Evolutionary conservation across 352 stramenopile species (phyloP).

Genomic region (Phytophthora syringae): DNA sequence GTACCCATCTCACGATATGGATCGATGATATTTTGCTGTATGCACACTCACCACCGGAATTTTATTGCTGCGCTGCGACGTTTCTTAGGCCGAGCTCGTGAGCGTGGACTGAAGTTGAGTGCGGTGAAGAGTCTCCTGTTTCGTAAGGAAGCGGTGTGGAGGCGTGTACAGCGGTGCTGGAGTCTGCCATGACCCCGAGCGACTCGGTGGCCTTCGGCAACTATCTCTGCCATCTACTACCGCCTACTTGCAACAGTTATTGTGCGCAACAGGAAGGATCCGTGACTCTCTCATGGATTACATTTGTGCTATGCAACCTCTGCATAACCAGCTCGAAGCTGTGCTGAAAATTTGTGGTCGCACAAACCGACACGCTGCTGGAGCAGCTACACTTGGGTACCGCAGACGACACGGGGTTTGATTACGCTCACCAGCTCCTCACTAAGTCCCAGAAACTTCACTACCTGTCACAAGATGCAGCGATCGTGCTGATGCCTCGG

Average conservation of each 20-base stretch:
- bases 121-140: slow-evolving; percentile 23
- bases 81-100: slow-evolving; percentile 18
- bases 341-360: background rate
- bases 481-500: slow-evolving; percentile 8
- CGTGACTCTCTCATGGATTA: slow-evolving; percentile 30
- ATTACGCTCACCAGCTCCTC: background rate
- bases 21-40: slow-evolving; percentile 16
- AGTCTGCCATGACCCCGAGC: slow-evolving; percentile 20
- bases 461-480: slow-evolving; percentile 1
- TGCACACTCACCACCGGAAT: background rate
- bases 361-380: background rate
- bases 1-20: background rate
- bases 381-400: background rate
- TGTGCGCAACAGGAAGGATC: slow-evolving; percentile 31
- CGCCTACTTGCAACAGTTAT: slow-evolving; percentile 31
- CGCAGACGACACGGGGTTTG: background rate
- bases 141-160: slow-evolving; percentile 28
- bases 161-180: slow-evolving; percentile 12
- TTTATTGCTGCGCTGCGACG: background rate
- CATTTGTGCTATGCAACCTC: background rate
- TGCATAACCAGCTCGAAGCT: background rate
- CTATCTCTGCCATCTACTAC: slow-evolving; percentile 7
- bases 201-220: background rate
- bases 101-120: slow-evolving; percentile 26
- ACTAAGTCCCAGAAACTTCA: background rate